Conservation (phyloP, 306 rosid genomes). For the Cicer pinnatifidum region DNA sequence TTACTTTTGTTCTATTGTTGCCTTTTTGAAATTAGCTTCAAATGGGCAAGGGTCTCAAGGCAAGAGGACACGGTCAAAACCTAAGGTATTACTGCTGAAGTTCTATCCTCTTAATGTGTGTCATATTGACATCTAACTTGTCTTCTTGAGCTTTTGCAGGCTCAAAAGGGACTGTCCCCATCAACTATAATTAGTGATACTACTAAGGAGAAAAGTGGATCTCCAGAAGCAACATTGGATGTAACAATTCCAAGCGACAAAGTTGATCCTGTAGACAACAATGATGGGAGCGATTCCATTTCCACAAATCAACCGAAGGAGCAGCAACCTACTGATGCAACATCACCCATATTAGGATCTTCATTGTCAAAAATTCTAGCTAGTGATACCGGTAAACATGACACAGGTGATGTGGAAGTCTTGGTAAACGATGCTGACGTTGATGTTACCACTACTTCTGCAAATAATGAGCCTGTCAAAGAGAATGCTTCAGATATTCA, state of each 20-base stretch:
- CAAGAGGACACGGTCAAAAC: conserved; percentile 64
- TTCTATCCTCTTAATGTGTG: conserved; percentile 17
- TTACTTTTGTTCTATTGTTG: conserved; percentile 45
- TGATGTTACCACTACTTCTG: conserved; percentile 52
- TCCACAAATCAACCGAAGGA: conserved; percentile 51
- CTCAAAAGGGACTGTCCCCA: conserved; percentile 56
- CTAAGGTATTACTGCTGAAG: conserved; percentile 60
- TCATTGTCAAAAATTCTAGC: conserved; percentile 47
- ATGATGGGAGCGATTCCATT: conserved; percentile 49
- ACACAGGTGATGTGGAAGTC: conserved; percentile 48
- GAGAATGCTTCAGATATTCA: conserved; percentile 54
- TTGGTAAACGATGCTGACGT: conserved; percentile 45
- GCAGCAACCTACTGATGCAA: conserved; percentile 49
- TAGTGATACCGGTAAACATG: conserved; percentile 55
- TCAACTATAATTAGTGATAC: conserved; percentile 47
- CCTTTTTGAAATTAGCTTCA: conserved; percentile 57
- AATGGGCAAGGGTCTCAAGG: conserved; percentile 89
- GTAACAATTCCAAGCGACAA: conserved; percentile 52
- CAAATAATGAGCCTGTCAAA: conserved; percentile 53
- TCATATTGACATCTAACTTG: conserved; percentile 33
- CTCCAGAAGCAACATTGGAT: conserved; percentile 46
- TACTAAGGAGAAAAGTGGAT: conserved; percentile 52
- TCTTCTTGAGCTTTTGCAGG: conserved; percentile 51
- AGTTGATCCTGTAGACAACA: conserved; percentile 50
- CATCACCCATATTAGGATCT: conserved; percentile 45